These are phyloP conservation scores for Ambrosiella xylebori DNA, from an alignment of 2,329 filamentous ascomycete genomes.

Conservation along the genomic window DNA sequence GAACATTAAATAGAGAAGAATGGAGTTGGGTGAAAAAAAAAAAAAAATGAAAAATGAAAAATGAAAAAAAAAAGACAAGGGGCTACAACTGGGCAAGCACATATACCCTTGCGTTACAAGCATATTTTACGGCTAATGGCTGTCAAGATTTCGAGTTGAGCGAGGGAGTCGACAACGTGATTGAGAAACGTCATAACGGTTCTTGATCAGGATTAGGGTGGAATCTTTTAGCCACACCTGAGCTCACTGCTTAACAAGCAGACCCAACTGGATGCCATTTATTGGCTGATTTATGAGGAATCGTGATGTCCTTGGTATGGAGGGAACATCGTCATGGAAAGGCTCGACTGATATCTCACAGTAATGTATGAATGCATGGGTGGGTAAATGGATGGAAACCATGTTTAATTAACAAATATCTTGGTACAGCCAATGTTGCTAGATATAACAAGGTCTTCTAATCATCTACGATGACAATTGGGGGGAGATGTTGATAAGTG, in stretches of 20 bases:
- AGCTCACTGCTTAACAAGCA: background rate
- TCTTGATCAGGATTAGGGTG: background rate
- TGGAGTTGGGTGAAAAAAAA: background rate
- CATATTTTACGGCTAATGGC: slow-evolving; percentile 2
- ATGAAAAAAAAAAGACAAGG: background rate
- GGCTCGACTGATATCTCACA: too few relatives aligned
- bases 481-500: background rate
- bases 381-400: too few relatives aligned
- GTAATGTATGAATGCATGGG: too few relatives aligned
- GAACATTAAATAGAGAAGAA: background rate
- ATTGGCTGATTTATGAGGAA: background rate
- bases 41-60: background rate
- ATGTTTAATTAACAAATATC: too few relatives aligned
- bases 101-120: background rate
- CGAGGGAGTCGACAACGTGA: background rate
- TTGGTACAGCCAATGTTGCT: background rate
- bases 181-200: background rate
- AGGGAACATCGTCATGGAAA: background rate
- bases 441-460: background rate
- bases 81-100: background rate
- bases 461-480: background rate
- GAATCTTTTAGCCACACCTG: slow-evolving; percentile 2
- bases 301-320: background rate
- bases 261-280: background rate
- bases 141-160: background rate